A percentile compares a stretch with the other conserved stretches of the same genome.
phyloP scores from a whole-genome alignment of 176 grass and related monocot genomes.

The Cenchrus americanus region DNA sequence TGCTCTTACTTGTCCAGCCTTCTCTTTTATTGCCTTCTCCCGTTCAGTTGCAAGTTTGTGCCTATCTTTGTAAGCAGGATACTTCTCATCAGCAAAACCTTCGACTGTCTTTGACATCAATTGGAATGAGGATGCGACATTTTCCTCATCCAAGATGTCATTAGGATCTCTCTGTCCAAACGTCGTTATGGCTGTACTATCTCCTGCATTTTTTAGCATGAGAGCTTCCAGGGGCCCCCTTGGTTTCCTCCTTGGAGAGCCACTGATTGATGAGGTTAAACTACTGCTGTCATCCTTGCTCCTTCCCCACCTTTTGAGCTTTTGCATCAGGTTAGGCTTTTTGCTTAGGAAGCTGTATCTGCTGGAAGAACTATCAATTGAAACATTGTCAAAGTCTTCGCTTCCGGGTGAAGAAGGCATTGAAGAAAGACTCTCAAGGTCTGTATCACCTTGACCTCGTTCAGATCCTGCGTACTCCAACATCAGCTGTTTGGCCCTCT shows the following conservation, averaged over 20 bases:
- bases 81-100: conserved; percentile 86
- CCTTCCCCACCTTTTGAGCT: conserved; percentile 86
- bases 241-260: conserved; percentile 61
- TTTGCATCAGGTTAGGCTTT: conserved; percentile 78
- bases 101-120: conserved; percentile 80
- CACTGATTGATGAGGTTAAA: conserved; percentile 52
- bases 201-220: conserved; percentile 91
- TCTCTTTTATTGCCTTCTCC: conserved; percentile 86
- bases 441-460: conserved; percentile 84
- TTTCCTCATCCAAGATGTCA: conserved; percentile 54
- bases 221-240: conserved; percentile 80
- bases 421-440: conserved; percentile 84
- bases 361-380: conserved; percentile 84
- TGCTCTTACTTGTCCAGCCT: conserved; percentile 79
- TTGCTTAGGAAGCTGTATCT: conserved; percentile 79
- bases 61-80: conserved; percentile 83
- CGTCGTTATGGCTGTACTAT: conserved; percentile 82
- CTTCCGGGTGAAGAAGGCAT: conserved; percentile 72
- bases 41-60: conserved; percentile 87
- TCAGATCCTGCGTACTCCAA: conserved; percentile 92
- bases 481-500: conserved; percentile 83
- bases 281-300: conserved; percentile 67
- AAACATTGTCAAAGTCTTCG: conserved; percentile 88
- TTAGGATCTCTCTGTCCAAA: conserved; percentile 70
- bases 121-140: conserved; percentile 70